Evolutionary conservation across 2,329 filamentous ascomycete genomes (phyloP), one percentile per base, ranked within the genome.

Genomic region (Fusarium sp.): DNA sequence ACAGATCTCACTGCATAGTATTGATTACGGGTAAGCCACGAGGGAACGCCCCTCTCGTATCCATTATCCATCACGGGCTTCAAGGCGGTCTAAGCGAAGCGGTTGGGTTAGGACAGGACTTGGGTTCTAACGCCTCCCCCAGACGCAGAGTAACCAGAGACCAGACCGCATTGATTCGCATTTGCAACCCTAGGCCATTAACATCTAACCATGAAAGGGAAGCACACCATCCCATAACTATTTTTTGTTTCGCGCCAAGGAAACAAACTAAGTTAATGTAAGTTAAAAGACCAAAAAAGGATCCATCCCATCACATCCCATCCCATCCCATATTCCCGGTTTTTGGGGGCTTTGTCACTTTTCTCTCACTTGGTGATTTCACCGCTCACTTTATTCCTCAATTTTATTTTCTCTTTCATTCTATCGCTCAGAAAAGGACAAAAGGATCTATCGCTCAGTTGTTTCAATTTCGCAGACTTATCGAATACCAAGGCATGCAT

Each of bases 21-120:
- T 74, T 71, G 61, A 71, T 71, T 59, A 72, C 71, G 59, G 45
- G 56, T 69, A 63, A 72, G 20, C 59, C 66, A 64, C 61, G 63
- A 21, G 11, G 13, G 30, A 49, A 21, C n/a, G 45, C 66, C 48
- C 55, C 55, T 62, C 60, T 71, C 68, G 51, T 43, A 56, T 74
- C 34, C 30, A 32, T 68, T 61, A 64, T 74, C 68, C 55, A 63
- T 74, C 72, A 74, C 72, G 58, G 69, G 59, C 64, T 66, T 62
- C 64, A 49, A 65, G 60, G 72, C 72, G 72, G 72, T 74, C 72
- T 75, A 72, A 72, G 72, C 72, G 63, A 72, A 72, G 72, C 72
- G 63, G 68, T 46, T 51, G 47, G 47, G 28, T 30, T 30, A 18
- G 32, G 32, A 18, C 9, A 18, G 16, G 32, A 37, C 32, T 46